Percentiles rank a stretch among this genome's conserved stretches.
phyloP scores from a whole-genome alignment of 805 yeast species.

The Tetrapisispora nanseiensis region DNA sequence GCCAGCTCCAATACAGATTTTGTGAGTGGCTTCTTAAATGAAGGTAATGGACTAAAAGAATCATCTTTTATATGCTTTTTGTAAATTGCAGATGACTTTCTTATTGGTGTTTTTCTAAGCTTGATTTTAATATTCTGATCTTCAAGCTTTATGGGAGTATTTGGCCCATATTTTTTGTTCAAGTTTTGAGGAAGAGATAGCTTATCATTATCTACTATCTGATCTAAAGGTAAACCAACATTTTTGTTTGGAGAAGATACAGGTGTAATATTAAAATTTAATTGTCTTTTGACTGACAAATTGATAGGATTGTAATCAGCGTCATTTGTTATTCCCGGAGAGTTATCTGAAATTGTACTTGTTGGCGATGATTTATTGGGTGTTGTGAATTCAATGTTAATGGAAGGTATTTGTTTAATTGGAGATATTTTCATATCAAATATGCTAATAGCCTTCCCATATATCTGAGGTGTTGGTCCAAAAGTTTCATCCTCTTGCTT shows the following conservation, averaged over 20 bases:
- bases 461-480: slow-evolving; percentile 83
- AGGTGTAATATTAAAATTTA: slow-evolving; percentile 15
- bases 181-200: neutral
- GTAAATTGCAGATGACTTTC: neutral
- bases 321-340: neutral
- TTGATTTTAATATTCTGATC: slow-evolving; percentile 30
- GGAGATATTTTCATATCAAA: slow-evolving; percentile 45
- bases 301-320: neutral
- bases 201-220: too few relatives aligned
- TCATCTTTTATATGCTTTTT: neutral
- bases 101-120: slow-evolving; percentile 3
- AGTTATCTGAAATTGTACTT: neutral
- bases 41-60: slow-evolving; percentile 22
- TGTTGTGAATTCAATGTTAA: neutral
- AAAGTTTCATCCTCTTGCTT: slow-evolving; percentile 31
- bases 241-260: slow-evolving; percentile 14
- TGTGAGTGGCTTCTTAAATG: slow-evolving; percentile 21
- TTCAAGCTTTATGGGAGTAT: slow-evolving; percentile 26
- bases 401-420: slow-evolving; percentile 5
- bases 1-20: slow-evolving; percentile 21
- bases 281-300: slow-evolving; percentile 10
- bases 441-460: slow-evolving; percentile 65
- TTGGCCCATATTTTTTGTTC: slow-evolving; percentile 24
- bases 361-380: slow-evolving; percentile 10
- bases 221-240: neutral